phyloP scores from a whole-genome alignment of 495 filamentous ascomycete species.

The Podospora didyma region DNA sequence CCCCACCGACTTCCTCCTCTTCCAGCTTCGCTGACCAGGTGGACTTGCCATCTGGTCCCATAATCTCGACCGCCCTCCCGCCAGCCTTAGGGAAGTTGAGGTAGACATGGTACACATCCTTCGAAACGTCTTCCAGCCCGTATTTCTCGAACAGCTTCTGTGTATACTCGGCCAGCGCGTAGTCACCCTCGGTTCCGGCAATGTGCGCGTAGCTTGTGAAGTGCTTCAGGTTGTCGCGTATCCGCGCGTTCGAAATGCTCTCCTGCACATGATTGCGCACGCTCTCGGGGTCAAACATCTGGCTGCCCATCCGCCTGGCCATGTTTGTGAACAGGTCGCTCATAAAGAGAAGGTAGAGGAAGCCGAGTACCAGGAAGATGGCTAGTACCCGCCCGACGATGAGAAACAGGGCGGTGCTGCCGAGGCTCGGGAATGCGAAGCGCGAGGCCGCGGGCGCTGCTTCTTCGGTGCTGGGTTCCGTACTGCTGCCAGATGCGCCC shows the following conservation, averaged over 20 bases:
- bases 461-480: background rate
- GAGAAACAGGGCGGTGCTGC: conserved; percentile 29
- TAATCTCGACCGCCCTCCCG: conserved; percentile 76
- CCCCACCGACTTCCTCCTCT: conserved; percentile 57
- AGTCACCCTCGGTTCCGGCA: conserved; percentile 87
- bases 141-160: conserved; percentile 65
- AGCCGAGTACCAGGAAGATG: conserved; percentile 64
- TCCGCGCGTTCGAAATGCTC: conserved; percentile 60
- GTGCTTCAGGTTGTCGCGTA: conserved; percentile 65
- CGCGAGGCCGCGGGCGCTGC: conserved; percentile 8
- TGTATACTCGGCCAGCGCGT: conserved; percentile 74
- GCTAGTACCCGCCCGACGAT: conserved; percentile 68
- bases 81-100: conserved; percentile 80
- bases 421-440: conserved; percentile 21
- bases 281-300: conserved; percentile 61
- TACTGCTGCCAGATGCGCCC: conserved; percentile 4
- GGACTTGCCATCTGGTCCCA: conserved; percentile 59
- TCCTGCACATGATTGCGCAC: conserved; percentile 67
- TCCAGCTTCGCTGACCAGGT: conserved; percentile 83
- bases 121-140: conserved; percentile 64
- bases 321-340: conserved; percentile 69
- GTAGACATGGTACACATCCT: conserved; percentile 82
- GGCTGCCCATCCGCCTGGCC: conserved; percentile 44
- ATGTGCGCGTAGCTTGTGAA: conserved; percentile 79
- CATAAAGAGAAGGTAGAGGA: conserved; percentile 81